Conservation (phyloP, 257 asterid genomes). For the Solanum etuberosum region DNA sequence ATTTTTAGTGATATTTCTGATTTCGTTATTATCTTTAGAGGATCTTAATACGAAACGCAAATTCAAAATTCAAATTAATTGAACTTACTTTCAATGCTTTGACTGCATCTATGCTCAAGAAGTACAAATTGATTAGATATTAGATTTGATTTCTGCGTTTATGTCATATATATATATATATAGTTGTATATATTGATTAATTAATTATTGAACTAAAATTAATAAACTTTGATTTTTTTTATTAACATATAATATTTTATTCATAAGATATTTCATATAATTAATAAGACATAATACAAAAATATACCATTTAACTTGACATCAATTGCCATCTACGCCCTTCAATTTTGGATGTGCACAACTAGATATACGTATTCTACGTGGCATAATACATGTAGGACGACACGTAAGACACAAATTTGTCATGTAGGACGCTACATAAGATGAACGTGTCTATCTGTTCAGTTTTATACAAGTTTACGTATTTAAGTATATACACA, state of each 20-base stretch:
- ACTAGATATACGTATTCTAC: too few species aligned
- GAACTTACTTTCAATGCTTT: not conserved
- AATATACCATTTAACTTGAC: too few species aligned
- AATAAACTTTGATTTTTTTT: not conserved
- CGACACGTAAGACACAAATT: too few species aligned
- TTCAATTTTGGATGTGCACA: too few species aligned
- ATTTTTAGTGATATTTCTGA: not conserved
- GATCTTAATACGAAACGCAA: not conserved
- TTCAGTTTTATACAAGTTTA: too few species aligned
- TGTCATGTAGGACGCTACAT: not conserved
- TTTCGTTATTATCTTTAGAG: not conserved
- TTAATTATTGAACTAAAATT: not conserved
- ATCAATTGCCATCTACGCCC: accelerated
- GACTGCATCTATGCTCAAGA: not conserved
- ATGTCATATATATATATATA: not conserved
- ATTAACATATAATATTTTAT: not conserved
- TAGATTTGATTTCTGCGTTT: not conserved
- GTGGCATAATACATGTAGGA: too few species aligned
- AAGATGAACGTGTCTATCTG: too few species aligned
- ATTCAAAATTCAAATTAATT: not conserved
- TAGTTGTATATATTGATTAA: not conserved
- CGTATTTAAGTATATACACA: too few species aligned
- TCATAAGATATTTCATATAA: not conserved
- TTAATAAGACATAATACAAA: not conserved
- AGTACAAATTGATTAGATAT: not conserved